phyloP scores from a whole-genome alignment of 352 stramenopile genomes.

The Phytophthora sojae region DNA sequence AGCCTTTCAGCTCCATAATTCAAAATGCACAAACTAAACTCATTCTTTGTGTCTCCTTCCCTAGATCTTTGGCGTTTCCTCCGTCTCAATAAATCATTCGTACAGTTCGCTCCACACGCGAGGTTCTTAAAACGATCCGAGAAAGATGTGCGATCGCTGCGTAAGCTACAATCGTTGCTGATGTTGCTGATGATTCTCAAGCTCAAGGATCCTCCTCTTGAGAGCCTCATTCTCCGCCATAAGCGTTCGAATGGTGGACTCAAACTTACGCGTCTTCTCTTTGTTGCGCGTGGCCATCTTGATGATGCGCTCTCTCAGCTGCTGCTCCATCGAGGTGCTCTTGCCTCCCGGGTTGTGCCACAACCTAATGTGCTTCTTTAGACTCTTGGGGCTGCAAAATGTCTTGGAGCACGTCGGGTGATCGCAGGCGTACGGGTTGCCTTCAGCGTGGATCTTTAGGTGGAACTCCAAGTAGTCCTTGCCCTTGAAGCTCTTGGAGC shows the following conservation, averaged over 20 bases:
- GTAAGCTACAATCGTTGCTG: constrained; percentile 22
- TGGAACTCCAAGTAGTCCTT: constrained; percentile 90
- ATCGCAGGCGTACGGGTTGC: constrained; percentile 83
- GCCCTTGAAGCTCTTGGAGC: constrained; percentile 89
- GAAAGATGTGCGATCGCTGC: constrained; percentile 1
- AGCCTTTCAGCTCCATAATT: constrained; percentile 5
- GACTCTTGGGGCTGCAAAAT: constrained; percentile 85
- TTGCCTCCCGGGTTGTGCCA: constrained; percentile 86
- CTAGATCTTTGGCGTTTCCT: constrained; percentile 5
- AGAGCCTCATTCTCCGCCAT: constrained; percentile 83
- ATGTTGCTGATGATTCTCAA: constrained; percentile 43
- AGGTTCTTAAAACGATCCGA: constrained; percentile 13
- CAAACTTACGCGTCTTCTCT: constrained; percentile 84
- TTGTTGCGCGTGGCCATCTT: constrained; percentile 88
- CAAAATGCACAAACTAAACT: constrained; percentile 28
- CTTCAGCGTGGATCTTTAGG: constrained; percentile 86
- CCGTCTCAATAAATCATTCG: constrained; percentile 43
- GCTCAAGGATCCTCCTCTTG: constrained; percentile 70
- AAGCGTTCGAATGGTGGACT: constrained; percentile 76
- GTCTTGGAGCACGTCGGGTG: constrained; percentile 86
- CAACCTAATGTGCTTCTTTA: constrained; percentile 86
- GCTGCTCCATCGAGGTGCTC: constrained; percentile 87
- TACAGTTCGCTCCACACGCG: constrained; percentile 27
- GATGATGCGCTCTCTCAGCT: constrained; percentile 86
- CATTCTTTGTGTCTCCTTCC: constrained; percentile 9